These are phyloP conservation scores for Claviceps sp. DNA, from an alignment of 2,329 filamentous ascomycete genomes.

Conservation along the genomic window DNA sequence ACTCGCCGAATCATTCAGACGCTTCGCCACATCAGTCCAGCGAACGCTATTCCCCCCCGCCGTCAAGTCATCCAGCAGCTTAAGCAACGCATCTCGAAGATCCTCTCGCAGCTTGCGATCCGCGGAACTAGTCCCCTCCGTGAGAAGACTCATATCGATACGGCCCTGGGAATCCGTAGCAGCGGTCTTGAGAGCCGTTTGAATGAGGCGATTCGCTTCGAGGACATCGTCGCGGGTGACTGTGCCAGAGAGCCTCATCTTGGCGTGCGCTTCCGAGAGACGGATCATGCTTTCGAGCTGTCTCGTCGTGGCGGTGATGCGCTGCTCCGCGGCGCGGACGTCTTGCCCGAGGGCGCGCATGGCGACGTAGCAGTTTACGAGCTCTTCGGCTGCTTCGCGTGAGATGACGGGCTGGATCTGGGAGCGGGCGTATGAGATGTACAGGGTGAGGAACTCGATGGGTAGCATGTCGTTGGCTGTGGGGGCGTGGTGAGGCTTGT, in stretches of 20 bases:
- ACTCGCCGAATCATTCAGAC: slow-evolving; percentile 56
- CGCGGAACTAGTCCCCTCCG: slow-evolving; percentile 82
- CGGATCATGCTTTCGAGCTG: slow-evolving; percentile 98
- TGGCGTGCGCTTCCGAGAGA: slow-evolving; percentile 87
- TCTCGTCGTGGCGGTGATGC: slow-evolving; percentile 92
- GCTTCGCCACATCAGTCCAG: slow-evolving; percentile 64
- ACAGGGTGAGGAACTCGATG: slow-evolving; percentile 87
- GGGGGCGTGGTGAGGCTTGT: slow-evolving; percentile 73
- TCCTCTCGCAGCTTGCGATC: slow-evolving; percentile 74
- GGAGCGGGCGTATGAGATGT: slow-evolving; percentile 90
- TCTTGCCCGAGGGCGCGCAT: slow-evolving; percentile 91
- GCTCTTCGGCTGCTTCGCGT: slow-evolving; percentile 64
- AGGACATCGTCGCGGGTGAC: slow-evolving; percentile 74
- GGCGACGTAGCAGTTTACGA: slow-evolving; percentile 77
- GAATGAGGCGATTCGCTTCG: slow-evolving; percentile 87
- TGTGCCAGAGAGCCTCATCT: slow-evolving; percentile 72
- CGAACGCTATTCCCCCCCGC: slow-evolving; percentile 53
- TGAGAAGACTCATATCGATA: slow-evolving; percentile 93
- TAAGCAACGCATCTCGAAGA: slow-evolving; percentile 65
- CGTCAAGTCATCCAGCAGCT: slow-evolving; percentile 68
- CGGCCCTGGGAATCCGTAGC: slow-evolving; percentile 88
- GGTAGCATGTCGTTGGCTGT: slow-evolving; percentile 68
- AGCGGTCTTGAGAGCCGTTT: slow-evolving; percentile 85
- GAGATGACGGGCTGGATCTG: slow-evolving; percentile 75
- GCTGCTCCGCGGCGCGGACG: slow-evolving; percentile 76